A percentile compares a stretch with the other conserved stretches of the same genome.
Evolutionary conservation across 164 flowering plant species (phyloP).

Genomic region (Tinospora cordifolia): DNA sequence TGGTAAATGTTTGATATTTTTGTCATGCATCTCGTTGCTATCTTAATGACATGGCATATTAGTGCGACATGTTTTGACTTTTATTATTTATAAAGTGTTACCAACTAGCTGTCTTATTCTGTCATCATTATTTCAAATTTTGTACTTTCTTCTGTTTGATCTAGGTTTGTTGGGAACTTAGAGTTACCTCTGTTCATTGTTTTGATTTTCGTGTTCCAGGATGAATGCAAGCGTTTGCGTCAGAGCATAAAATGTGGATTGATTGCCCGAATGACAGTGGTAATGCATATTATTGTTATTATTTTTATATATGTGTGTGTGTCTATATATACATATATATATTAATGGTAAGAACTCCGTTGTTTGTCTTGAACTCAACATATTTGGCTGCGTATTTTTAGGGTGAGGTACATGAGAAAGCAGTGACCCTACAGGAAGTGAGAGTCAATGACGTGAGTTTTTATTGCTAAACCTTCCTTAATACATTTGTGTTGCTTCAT

Average conservation of each 20-base stretch:
- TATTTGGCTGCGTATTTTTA: conserved; percentile 24
- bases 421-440: conserved; percentile 62
- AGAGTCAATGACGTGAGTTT: conserved; percentile 85
- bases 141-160: not conserved
- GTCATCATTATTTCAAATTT: not conserved
- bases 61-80: not conserved
- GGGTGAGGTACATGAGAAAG: conserved; percentile 91
- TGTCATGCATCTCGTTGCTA: not conserved
- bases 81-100: not conserved
- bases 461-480: not conserved
- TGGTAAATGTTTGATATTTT: no score
- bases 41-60: not conserved
- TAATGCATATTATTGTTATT: conserved; percentile 24
- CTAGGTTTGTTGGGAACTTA: not conserved
- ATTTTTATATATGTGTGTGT: not conserved
- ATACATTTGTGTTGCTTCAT: not conserved
- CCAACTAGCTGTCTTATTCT: not conserved
- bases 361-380: not conserved
- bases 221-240: conserved; percentile 87
- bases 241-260: conserved; percentile 96
- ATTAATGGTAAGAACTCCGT: not conserved
- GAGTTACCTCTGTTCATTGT: not conserved
- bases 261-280: conserved; percentile 81
- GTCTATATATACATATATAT: not conserved
- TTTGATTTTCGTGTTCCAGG: conserved; percentile 38